Conservation (phyloP, 495 filamentous ascomycete genomes). For the Aspergillus kassunensis region DNA sequence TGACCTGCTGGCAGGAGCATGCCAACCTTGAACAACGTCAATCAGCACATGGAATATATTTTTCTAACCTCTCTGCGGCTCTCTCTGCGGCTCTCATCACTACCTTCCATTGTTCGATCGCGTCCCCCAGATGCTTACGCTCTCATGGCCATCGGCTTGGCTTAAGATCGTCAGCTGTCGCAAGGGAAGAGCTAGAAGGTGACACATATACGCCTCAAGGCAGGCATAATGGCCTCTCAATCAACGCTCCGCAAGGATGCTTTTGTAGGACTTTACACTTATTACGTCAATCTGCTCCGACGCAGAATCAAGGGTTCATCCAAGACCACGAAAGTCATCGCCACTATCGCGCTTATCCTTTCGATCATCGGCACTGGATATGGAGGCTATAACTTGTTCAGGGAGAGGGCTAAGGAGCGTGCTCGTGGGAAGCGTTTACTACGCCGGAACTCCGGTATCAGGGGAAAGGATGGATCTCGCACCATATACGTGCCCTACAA, state of each 20-base stretch:
- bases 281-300: constrained; percentile 60
- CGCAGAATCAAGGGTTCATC: constrained; percentile 59
- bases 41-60: too few species aligned
- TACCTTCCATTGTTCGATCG: neutral
- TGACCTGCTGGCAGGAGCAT: constrained; percentile 7
- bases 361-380: constrained; percentile 74
- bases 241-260: constrained; percentile 79
- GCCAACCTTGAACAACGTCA: neutral
- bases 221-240: constrained; percentile 69
- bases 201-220: neutral
- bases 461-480: constrained; percentile 88
- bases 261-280: constrained; percentile 61
- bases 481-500: constrained; percentile 94
- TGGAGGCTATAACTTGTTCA: constrained; percentile 71
- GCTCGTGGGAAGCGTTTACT: constrained; percentile 75
- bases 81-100: too few species aligned
- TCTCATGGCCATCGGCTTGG: constrained; percentile 19
- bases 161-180: constrained; percentile 17
- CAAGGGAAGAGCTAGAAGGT: constrained; percentile 9
- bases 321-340: constrained; percentile 63
- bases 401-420: constrained; percentile 63
- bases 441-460: constrained; percentile 85
- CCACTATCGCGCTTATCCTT: constrained; percentile 66
- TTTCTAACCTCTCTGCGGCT: too few species aligned
- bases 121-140: constrained; percentile 5